These are phyloP conservation scores for Nemania bipapillata DNA, from an alignment of 2,329 filamentous ascomycete species.

Conservation along the genomic window DNA sequence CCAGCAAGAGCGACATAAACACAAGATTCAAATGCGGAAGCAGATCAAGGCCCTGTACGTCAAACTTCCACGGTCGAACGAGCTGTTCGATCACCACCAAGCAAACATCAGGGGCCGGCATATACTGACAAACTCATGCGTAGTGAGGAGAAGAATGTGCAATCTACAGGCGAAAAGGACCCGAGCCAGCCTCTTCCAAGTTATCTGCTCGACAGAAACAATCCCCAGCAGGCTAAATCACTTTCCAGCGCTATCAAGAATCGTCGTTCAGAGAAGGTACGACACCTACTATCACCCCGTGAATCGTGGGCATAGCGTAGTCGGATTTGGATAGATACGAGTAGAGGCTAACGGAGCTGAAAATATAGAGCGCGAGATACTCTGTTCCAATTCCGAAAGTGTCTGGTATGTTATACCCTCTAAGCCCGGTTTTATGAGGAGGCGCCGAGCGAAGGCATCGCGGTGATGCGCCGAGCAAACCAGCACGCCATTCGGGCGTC, in stretches of 20 bases:
- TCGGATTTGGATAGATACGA: background rate
- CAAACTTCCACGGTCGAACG: background rate
- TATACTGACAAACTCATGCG: constrained; percentile 16
- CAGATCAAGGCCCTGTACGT: constrained; percentile 80
- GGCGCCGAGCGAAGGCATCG: too few species aligned
- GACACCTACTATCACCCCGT: background rate
- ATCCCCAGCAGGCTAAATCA: constrained; percentile 71
- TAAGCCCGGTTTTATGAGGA: background rate
- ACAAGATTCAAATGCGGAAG: constrained; percentile 99
- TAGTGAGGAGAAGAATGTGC: constrained; percentile 89
- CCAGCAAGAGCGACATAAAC: constrained; percentile 85
- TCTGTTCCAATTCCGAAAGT: constrained; percentile 93
- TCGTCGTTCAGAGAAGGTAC: constrained; percentile 82
- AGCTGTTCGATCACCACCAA: too few species aligned
- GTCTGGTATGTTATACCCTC: constrained; percentile 68
- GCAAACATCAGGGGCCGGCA: background rate
- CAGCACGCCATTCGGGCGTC: too few species aligned
- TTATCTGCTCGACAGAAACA: constrained; percentile 88
- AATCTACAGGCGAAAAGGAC: constrained; percentile 81
- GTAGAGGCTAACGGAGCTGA: constrained; percentile 7
- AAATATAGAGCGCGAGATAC: constrained; percentile 80
- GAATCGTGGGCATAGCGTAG: background rate
- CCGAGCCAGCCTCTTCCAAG: constrained; percentile 84
- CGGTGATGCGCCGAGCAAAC: too few species aligned
- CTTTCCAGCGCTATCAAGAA: constrained; percentile 91